These are phyloP conservation scores for Pythium periplocum DNA, from an alignment of 352 stramenopile genomes.

Conservation along the genomic window DNA sequence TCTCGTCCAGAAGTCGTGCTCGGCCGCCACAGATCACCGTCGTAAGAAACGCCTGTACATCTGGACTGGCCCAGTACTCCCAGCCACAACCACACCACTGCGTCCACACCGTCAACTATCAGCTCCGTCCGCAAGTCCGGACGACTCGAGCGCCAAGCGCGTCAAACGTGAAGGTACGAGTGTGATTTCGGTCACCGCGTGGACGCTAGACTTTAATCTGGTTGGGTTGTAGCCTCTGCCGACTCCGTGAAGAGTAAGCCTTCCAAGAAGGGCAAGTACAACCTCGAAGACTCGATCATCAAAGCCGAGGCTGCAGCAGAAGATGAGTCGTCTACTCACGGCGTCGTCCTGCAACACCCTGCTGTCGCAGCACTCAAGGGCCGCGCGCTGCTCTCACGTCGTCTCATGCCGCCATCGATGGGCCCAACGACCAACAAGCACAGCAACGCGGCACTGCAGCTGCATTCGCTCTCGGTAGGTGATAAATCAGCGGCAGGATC, in stretches of 20 bases:
- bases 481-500: neutral
- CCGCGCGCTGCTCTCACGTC: neutral
- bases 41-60: slow-evolving; percentile 28
- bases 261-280: slow-evolving; percentile 12
- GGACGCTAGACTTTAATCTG: no score
- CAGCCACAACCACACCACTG: slow-evolving; percentile 19
- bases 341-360: slow-evolving; percentile 14
- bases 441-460: no score
- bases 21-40: slow-evolving; percentile 18
- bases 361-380: slow-evolving; percentile 9
- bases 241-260: slow-evolving; percentile 4
- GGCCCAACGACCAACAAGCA: no score
- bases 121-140: slow-evolving; percentile 14
- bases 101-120: slow-evolving; percentile 6
- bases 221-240: neutral
- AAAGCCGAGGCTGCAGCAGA: slow-evolving; percentile 12
- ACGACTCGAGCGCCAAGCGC: slow-evolving; percentile 15
- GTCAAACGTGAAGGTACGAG: slow-evolving; percentile 10
- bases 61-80: slow-evolving; percentile 22
- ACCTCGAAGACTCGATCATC: slow-evolving; percentile 19
- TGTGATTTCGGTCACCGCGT: no score
- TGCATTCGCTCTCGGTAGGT: no score
- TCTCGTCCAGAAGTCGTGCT: slow-evolving; percentile 24
- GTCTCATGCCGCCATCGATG: neutral
- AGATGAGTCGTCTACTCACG: neutral